A percentile compares a stretch with the other conserved stretches of the same genome.
Conservation (phyloP, 768 basidiomycete genomes). For the Boletus tomentosulus region DNA sequence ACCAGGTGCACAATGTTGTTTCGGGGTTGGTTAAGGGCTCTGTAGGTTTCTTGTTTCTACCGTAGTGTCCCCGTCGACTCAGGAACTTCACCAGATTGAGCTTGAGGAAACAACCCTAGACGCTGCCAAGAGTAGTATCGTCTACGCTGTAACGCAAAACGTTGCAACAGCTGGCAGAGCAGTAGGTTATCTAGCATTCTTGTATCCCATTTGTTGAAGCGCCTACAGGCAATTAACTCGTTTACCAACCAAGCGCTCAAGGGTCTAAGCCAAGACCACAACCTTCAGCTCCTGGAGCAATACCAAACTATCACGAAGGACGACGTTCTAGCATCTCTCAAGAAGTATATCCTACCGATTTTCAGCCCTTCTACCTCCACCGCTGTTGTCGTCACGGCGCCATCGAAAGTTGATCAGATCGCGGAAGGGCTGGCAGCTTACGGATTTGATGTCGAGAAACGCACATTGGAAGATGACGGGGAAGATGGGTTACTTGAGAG, state of each 20-base stretch:
- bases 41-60: conserved; percentile 50
- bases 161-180: conserved; percentile 87
- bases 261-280: conserved; percentile 69
- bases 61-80: neutral
- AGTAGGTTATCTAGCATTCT: conserved; percentile 42
- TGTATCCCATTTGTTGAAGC: conserved; percentile 8
- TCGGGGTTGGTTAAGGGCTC: conserved; percentile 77
- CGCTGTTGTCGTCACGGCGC: conserved; percentile 78
- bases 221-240: conserved; percentile 64
- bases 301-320: conserved; percentile 77
- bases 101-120: conserved; percentile 81
- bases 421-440: conserved; percentile 52
- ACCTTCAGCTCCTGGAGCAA: conserved; percentile 71
- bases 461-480: conserved; percentile 58
- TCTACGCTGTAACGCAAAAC: conserved; percentile 73
- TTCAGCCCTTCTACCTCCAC: conserved; percentile 76
- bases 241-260: conserved; percentile 92
- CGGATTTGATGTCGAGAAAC: conserved; percentile 80
- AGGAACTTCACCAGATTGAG: conserved; percentile 50
- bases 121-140: conserved; percentile 88
- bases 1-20: conserved; percentile 75
- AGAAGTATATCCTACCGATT: conserved; percentile 76
- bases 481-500: conserved; percentile 41
- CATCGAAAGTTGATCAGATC: conserved; percentile 73
- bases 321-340: conserved; percentile 66